Conservation (phyloP, 257 asterid genomes). For the Perilla frutescens region DNA sequence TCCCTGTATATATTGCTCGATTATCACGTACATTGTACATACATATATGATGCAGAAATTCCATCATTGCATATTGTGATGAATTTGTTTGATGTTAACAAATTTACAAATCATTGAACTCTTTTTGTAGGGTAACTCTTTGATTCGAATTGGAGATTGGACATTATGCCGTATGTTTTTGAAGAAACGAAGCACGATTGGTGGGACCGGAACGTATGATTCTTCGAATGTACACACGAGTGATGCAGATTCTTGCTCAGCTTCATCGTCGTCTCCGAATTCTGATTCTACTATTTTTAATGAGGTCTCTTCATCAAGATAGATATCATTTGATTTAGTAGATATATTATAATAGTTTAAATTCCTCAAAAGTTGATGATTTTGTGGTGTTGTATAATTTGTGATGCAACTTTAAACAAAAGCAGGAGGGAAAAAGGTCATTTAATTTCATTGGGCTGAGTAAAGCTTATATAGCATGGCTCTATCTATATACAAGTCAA, state of each 20-base stretch:
- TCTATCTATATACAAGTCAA: no score
- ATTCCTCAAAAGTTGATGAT: no score
- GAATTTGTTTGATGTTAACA: no score
- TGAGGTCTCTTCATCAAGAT: slow-evolving; percentile 59
- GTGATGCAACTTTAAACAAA: not conserved
- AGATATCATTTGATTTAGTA: no score
- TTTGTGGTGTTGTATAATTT: not conserved
- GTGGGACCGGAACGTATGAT: no score
- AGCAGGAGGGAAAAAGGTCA: not conserved
- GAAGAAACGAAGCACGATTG: slow-evolving; percentile 38
- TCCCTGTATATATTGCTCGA: no score
- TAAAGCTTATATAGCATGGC: no score
- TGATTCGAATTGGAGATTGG: slow-evolving; percentile 69
- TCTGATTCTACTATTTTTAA: slow-evolving; percentile 41
- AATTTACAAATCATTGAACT: not conserved
- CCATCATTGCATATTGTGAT: no score
- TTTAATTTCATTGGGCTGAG: no score
- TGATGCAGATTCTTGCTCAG: slow-evolving; percentile 46
- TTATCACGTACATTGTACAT: no score
- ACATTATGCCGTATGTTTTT: slow-evolving; percentile 56
- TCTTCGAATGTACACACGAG: not conserved
- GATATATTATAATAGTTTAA: no score
- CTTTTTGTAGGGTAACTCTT: slow-evolving; percentile 19
- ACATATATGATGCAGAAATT: no score
- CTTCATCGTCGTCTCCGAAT: slow-evolving; percentile 46